Conservation (phyloP, 2,329 filamentous ascomycete genomes). For the Exophiala bonariae region DNA sequence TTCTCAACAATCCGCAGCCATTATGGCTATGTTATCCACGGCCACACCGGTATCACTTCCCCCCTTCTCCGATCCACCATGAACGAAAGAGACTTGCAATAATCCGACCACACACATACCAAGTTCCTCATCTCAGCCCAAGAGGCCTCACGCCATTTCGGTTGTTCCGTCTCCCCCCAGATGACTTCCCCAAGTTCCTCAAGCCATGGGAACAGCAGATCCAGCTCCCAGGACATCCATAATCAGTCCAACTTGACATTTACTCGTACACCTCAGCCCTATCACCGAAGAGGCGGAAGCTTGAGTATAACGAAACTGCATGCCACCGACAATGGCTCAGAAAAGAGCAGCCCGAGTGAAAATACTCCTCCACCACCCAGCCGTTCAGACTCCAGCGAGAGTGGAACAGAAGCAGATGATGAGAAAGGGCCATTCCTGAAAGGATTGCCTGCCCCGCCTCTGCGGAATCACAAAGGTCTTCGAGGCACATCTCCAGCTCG, state of each 20-base stretch:
- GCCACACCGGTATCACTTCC: neutral
- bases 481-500: conserved; percentile 38
- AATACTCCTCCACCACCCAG: conserved; percentile 15
- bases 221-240: conserved; percentile 16
- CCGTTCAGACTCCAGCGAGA: conserved; percentile 68
- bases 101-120: too few relatives aligned
- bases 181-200: conserved; percentile 20
- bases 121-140: too few relatives aligned
- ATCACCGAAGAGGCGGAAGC: conserved; percentile 26
- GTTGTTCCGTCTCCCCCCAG: neutral
- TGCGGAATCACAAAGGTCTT: conserved; percentile 75
- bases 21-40: conserved; percentile 6
- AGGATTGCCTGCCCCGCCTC: conserved; percentile 77
- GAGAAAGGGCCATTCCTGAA: conserved; percentile 76
- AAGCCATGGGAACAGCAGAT: conserved; percentile 10
- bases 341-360: conserved; percentile 3
- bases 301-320: conserved; percentile 8
- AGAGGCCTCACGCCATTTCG: neutral
- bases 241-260: conserved; percentile 15
- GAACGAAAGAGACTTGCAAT: neutral
- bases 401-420: conserved; percentile 92
- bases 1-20: conserved; percentile 9
- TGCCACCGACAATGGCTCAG: conserved; percentile 5
- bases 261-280: conserved; percentile 31
- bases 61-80: conserved; percentile 8